Evolutionary conservation across 495 filamentous ascomycete species (phyloP).

Genomic region (Aspergillus incahuasiensis): DNA sequence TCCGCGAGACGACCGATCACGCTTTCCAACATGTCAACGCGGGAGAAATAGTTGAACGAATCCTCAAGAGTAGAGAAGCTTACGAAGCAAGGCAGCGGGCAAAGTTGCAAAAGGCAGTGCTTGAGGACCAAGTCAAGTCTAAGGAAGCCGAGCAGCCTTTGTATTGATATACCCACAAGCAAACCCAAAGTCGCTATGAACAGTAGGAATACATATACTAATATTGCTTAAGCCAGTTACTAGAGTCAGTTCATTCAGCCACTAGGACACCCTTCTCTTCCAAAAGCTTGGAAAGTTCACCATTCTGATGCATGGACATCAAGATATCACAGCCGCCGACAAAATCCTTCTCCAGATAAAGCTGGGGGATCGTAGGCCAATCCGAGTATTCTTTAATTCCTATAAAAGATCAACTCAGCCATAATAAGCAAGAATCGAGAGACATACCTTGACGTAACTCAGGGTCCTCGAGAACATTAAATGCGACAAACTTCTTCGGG

Average conservation of each 20-base stretch:
- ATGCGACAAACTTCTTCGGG: constrained; percentile 92
- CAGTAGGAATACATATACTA: not conserved
- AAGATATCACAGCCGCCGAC: constrained; percentile 96
- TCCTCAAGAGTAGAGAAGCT: constrained; percentile 72
- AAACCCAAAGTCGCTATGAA: too few species aligned
- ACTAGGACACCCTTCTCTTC: constrained; percentile 85
- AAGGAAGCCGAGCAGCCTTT: constrained; percentile 23
- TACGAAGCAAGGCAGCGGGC: constrained; percentile 88
- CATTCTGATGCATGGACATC: constrained; percentile 96
- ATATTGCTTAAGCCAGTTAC: not conserved
- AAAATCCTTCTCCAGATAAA: constrained; percentile 94
- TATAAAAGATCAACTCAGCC: constrained; percentile 27
- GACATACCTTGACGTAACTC: constrained; percentile 77
- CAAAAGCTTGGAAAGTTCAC: constrained; percentile 83
- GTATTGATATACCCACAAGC: too few species aligned
- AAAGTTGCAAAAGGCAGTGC: constrained; percentile 77
- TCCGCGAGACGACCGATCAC: constrained; percentile 66
- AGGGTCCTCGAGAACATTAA: constrained; percentile 90
- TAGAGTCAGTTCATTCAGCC: constrained; percentile 28
- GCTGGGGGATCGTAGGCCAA: constrained; percentile 97
- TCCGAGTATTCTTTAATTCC: constrained; percentile 98
- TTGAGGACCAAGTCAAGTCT: constrained; percentile 52
- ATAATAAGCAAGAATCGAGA: not conserved
- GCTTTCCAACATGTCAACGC: constrained; percentile 85
- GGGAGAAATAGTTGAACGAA: constrained; percentile 83